Evolutionary conservation across 73 alveolate genomes (phyloP).

Genomic region (Tetrahymena elliotti): DNA sequence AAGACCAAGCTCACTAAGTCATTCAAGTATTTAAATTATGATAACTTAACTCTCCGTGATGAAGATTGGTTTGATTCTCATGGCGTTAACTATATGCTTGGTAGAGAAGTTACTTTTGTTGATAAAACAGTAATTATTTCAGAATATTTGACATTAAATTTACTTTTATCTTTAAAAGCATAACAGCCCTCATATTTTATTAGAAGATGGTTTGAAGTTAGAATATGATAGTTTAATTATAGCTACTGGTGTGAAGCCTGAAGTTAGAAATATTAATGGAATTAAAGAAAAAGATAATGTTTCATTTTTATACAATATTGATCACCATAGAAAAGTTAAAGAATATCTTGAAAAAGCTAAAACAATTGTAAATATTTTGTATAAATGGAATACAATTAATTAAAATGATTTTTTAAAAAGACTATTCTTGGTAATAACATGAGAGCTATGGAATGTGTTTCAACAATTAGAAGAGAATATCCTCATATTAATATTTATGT

Average conservation of each 20-base stretch:
- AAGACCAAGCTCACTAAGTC: conserved; percentile 10
- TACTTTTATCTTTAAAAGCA: background rate
- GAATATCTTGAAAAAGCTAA: conserved; percentile 14
- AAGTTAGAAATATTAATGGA: conserved; percentile 16
- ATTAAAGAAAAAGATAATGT: conserved; percentile 4
- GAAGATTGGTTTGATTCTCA: conserved; percentile 17
- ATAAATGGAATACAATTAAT: background rate
- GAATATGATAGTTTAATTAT: conserved; percentile 29
- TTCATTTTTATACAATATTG: background rate
- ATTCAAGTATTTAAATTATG: conserved; percentile 9
- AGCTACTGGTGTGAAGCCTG: conserved; percentile 29
- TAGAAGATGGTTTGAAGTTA: conserved; percentile 22
- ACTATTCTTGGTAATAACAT: conserved; percentile 29
- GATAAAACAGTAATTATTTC: background rate
- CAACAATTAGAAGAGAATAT: conserved; percentile 32
- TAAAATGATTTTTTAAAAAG: background rate
- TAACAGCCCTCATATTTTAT: conserved; percentile 9
- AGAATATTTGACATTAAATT: background rate
- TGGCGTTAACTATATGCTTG: conserved; percentile 17
- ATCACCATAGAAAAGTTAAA: conserved; percentile 9
- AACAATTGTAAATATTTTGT: background rate
- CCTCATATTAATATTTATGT: conserved; percentile 23
- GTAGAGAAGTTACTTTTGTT: conserved; percentile 7
- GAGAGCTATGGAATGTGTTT: conserved; percentile 21
- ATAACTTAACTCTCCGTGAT: conserved; percentile 15